Conservation (phyloP, 2,329 filamentous ascomycete species). For the Rhinocladiella similis region DNA sequence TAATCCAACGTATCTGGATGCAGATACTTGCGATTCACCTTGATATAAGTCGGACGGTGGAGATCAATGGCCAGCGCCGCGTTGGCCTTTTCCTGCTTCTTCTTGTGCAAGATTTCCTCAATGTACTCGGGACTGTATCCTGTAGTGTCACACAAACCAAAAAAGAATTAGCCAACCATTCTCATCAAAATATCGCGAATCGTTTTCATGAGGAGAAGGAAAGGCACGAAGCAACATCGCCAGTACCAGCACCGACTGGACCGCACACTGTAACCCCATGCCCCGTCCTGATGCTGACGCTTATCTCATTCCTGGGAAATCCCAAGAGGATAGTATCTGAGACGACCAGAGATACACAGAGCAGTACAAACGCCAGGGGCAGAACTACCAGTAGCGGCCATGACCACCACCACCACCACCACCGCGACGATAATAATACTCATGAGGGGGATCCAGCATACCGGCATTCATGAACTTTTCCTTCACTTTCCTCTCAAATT, state of each 20-base stretch:
- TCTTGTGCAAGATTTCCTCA: slow-evolving; percentile 41
- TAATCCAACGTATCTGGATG: slow-evolving; percentile 47
- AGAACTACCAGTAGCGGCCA: neutral
- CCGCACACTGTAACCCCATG: too few relatives aligned
- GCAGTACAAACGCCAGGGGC: neutral
- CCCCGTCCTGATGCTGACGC: too few relatives aligned
- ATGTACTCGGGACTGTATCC: slow-evolving; percentile 44
- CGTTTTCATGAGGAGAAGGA: too few relatives aligned
- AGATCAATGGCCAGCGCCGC: slow-evolving; percentile 28
- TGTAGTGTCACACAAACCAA: slow-evolving; percentile 24
- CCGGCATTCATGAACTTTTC: slow-evolving; percentile 35
- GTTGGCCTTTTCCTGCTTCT: slow-evolving; percentile 33
- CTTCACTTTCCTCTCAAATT: slow-evolving; percentile 46
- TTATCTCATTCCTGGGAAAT: too few relatives aligned
- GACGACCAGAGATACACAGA: too few relatives aligned
- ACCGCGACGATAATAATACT: neutral
- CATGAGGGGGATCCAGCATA: slow-evolving; percentile 11
- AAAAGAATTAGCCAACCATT: slow-evolving; percentile 12
- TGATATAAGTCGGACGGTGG: slow-evolving; percentile 43
- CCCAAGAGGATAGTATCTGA: too few relatives aligned
- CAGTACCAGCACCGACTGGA: too few relatives aligned
- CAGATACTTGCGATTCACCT: slow-evolving; percentile 49
- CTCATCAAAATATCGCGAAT: neutral
- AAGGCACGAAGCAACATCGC: too few relatives aligned
- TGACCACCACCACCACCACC: neutral